Conservation (phyloP, 352 stramenopile genomes). For the Globisporangium acanthophoron region DNA sequence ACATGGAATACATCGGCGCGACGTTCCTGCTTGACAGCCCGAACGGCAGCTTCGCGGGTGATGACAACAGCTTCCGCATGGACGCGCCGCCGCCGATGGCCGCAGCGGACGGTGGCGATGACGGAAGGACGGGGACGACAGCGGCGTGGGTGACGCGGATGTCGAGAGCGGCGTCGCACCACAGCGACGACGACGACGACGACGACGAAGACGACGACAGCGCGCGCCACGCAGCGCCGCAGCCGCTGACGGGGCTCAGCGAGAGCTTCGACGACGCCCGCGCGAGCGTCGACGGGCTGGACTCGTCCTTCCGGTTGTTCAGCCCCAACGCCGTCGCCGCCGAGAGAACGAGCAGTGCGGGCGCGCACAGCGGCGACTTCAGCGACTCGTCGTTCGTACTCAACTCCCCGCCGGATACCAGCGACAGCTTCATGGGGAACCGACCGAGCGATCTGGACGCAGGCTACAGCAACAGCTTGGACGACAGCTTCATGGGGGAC, state of each 20-base stretch:
- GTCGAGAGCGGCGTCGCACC: not conserved
- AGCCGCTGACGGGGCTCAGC: not conserved
- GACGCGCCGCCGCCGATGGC: not conserved
- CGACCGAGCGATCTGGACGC: not conserved
- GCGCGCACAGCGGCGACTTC: slow-evolving; percentile 1
- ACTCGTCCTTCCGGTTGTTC: slow-evolving; percentile 8
- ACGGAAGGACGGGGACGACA: not conserved
- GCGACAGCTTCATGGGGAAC: slow-evolving; percentile 3
- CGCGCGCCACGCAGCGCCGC: not conserved
- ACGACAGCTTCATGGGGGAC: slow-evolving; percentile 9
- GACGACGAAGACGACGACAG: not conserved
- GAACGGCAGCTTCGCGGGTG: slow-evolving; percentile 1
- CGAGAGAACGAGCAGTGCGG: not conserved
- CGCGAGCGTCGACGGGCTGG: not conserved
- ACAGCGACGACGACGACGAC: slow-evolving; percentile 1
- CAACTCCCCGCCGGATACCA: not conserved
- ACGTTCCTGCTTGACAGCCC: slow-evolving; percentile 23
- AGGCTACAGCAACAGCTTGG: slow-evolving; percentile 2
- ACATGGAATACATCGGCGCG: slow-evolving; percentile 33
- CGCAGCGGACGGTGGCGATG: too few relatives aligned
- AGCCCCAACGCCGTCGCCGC: not conserved
- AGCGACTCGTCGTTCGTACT: slow-evolving; percentile 10
- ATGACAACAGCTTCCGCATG: slow-evolving; percentile 6
- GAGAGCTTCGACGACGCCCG: slow-evolving; percentile 5
- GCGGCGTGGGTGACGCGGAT: not conserved